Conservation (phyloP, 192 early-diverging fungal genomes). For the Dissophora globulifera region DNA sequence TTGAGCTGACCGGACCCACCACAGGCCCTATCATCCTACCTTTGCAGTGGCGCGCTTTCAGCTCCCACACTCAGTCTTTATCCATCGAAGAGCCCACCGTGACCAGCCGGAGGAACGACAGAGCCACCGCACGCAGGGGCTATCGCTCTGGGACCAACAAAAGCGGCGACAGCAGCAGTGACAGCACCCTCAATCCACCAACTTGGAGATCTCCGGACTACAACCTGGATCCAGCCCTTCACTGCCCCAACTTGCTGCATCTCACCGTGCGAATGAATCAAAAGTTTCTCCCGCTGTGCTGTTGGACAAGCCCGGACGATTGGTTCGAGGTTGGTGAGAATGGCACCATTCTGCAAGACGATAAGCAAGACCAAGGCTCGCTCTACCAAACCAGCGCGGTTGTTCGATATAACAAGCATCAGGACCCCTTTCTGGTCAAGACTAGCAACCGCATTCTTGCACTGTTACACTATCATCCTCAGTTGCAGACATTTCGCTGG, state of each 20-base stretch:
- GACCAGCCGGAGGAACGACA: not conserved
- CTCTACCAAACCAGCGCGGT: conserved; percentile 12
- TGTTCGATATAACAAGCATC: conserved; percentile 7
- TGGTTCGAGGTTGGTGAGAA: conserved; percentile 7
- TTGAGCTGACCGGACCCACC: conserved; percentile 12
- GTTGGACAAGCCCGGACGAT: conserved; percentile 25
- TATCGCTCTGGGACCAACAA: not conserved
- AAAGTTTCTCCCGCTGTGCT: not conserved
- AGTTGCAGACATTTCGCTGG: conserved; percentile 18
- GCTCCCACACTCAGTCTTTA: conserved; percentile 16
- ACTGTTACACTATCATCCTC: conserved; percentile 15
- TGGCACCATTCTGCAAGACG: not conserved
- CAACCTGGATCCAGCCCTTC: conserved; percentile 14
- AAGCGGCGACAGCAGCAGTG: not conserved
- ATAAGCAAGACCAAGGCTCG: not conserved
- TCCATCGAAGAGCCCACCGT: conserved; percentile 24
- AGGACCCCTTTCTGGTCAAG: conserved; percentile 14
- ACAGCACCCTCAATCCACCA: not conserved
- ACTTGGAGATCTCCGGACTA: conserved; percentile 15
- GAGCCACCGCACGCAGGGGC: not conserved
- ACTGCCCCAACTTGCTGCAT: conserved; percentile 25
- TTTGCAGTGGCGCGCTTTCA: conserved; percentile 20
- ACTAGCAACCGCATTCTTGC: conserved; percentile 25
- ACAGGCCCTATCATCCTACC: conserved; percentile 4
- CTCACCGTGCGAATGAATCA: conserved; percentile 13